These are phyloP conservation scores for Phytophthora crassamura DNA, from an alignment of 352 stramenopile genomes.

Conservation along the genomic window DNA sequence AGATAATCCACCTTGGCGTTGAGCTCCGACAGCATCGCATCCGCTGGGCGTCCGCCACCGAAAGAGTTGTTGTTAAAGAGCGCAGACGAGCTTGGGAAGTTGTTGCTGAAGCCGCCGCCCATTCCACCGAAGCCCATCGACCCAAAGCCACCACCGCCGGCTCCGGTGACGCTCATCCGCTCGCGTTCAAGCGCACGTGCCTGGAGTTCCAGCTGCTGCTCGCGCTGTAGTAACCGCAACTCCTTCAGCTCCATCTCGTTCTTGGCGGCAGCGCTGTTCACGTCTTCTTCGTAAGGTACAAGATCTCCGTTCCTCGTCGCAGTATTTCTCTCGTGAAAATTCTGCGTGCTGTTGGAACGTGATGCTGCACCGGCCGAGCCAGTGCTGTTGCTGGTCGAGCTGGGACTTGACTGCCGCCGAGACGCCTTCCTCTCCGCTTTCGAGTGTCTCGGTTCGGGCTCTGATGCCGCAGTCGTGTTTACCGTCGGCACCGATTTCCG, in stretches of 20 bases:
- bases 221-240: slow-evolving; percentile 51
- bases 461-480: slow-evolving; percentile 19
- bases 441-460: slow-evolving; percentile 21
- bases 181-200: slow-evolving; percentile 50
- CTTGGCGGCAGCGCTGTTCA: slow-evolving; percentile 27
- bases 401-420: slow-evolving; percentile 44
- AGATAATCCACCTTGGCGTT: slow-evolving; percentile 83
- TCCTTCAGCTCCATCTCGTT: slow-evolving; percentile 72
- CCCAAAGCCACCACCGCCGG: slow-evolving; percentile 27
- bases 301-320: slow-evolving; percentile 47
- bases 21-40: slow-evolving; percentile 62
- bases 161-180: slow-evolving; percentile 32
- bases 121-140: slow-evolving; percentile 32
- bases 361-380: slow-evolving; percentile 12
- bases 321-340: slow-evolving; percentile 21
- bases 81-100: slow-evolving; percentile 30
- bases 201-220: slow-evolving; percentile 63
- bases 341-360: slow-evolving; percentile 25
- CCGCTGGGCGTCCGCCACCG: slow-evolving; percentile 47
- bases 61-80: slow-evolving; percentile 41
- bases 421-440: slow-evolving; percentile 34
- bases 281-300: slow-evolving; percentile 55
- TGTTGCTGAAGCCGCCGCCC: slow-evolving; percentile 29
- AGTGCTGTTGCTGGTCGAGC: slow-evolving; percentile 14
- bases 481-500: slow-evolving; percentile 39